Conservation (phyloP, 1,284 basidiomycete species). For the Abortiporus biennis region DNA sequence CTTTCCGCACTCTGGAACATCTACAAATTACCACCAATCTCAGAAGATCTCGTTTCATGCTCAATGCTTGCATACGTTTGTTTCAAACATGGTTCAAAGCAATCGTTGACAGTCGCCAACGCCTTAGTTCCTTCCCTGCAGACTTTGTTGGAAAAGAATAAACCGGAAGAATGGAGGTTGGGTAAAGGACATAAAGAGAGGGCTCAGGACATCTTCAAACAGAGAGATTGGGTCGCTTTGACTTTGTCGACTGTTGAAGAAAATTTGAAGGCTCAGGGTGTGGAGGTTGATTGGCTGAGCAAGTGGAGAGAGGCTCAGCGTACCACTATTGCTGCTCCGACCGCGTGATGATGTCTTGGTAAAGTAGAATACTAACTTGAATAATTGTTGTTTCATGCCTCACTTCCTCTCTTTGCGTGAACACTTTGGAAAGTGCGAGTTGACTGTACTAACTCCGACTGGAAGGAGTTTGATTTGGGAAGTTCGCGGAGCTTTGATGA, state of each 20-base stretch:
- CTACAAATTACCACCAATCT: conserved; percentile 45
- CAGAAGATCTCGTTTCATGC: conserved; percentile 49
- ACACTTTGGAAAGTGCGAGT: too few relatives aligned
- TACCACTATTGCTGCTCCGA: background rate
- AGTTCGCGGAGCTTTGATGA: too few relatives aligned
- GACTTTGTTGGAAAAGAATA: conserved; percentile 24
- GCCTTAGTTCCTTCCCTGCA: conserved; percentile 37
- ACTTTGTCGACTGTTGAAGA: conserved; percentile 22
- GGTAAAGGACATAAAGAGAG: conserved; percentile 16
- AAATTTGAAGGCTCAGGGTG: conserved; percentile 18
- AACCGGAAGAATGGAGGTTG: conserved; percentile 16
- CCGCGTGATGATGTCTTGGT: background rate
- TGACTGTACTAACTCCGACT: too few relatives aligned
- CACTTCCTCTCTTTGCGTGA: too few relatives aligned
- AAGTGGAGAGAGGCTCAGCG: conserved; percentile 21
- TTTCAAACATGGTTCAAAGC: conserved; percentile 27
- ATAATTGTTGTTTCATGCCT: background rate
- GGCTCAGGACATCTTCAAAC: conserved; percentile 10
- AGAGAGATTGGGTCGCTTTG: conserved; percentile 24
- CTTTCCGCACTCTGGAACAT: conserved; percentile 44
- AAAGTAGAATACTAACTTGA: background rate
- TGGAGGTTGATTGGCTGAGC: conserved; percentile 21
- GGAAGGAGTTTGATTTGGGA: too few relatives aligned
- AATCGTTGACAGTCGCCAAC: conserved; percentile 36
- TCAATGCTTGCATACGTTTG: conserved; percentile 53